Base-by-base conservation (phyloP, 2,329 filamentous ascomycete species). In the Penicillium vulpinum region DNA sequence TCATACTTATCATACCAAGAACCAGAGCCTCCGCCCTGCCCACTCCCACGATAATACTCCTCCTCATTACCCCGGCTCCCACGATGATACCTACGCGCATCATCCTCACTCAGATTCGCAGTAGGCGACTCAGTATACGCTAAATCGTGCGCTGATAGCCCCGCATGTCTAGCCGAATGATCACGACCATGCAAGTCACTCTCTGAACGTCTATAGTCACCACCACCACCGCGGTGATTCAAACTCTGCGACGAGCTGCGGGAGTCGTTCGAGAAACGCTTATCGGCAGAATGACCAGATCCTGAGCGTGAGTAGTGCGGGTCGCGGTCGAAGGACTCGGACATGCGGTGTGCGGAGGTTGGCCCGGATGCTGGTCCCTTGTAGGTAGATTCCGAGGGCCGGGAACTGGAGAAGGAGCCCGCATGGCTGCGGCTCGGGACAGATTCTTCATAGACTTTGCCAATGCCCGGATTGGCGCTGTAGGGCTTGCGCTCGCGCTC, bases 401-500 rank as follows among this genome's bases (percentile, higher is more conserved):
- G 86, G 47, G 79, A 40, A 4, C 65, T 62, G 8, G 69, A 70
- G 33, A 68, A 69, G 11, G 69, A 72, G 24, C 58, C 52, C 8
- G 63, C 62, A 35, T 65, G 65, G 16, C 61, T 67, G 47, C 59
- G 67, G 9, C 51, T 47, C 11, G 56, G 47, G 7, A 44, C 53
- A 3, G 62, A 13, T n/a, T 78, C 78, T 16, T 80, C 77, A 57
- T 86, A 83, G 3, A 77, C 69, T 68, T 86, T 88, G 8, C 85
- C 86, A 26, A 74, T 77, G 10, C 85, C 85, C 16, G 85, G 84
- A 24, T 82, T 81, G 1, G 81, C 82, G 26, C 74, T 77, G 65
- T 89, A 89, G 0, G 87, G 87, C 58, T 88, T 84, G 36, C 87
- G 78, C 64, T 88, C 83, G 6, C 87, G 82, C 66, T 89, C 87